Conservation (phyloP, 371 early-diverging fungal genomes). For the Mucor saturninus region DNA sequence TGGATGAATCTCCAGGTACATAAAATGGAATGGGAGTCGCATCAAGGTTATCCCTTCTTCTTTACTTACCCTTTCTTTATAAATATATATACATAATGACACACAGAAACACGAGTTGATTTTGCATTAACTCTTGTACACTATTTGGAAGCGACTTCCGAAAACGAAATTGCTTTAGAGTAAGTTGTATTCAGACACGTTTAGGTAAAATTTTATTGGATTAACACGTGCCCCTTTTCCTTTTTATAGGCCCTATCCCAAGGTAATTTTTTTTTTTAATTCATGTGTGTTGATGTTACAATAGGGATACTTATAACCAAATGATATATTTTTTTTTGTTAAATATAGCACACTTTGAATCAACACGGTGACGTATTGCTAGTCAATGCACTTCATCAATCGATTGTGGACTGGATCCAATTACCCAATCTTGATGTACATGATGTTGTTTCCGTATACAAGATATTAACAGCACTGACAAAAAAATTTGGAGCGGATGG, state of each 20-base stretch:
- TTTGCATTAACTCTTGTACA: slow-evolving; percentile 38
- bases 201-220: background rate
- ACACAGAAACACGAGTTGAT: slow-evolving; percentile 41
- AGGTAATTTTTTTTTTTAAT: slow-evolving; percentile 12
- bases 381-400: slow-evolving; percentile 57
- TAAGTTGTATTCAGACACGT: slow-evolving; percentile 21
- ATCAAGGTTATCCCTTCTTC: background rate
- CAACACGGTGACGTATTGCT: slow-evolving; percentile 55
- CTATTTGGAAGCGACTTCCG: slow-evolving; percentile 42
- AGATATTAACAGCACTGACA: slow-evolving; percentile 57
- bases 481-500: slow-evolving; percentile 64
- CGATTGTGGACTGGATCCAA: slow-evolving; percentile 63
- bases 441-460: slow-evolving; percentile 64
- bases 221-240: slow-evolving; percentile 7
- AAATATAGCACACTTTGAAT: slow-evolving; percentile 26
- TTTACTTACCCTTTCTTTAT: background rate
- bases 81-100: background rate
- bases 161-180: slow-evolving; percentile 36
- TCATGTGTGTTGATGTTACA: too few relatives aligned
- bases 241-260: slow-evolving; percentile 35
- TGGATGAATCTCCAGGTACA: slow-evolving; percentile 33
- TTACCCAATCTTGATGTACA: slow-evolving; percentile 52
- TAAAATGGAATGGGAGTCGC: too few relatives aligned
- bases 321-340: background rate
- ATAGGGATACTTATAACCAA: background rate